Evolutionary conservation across 768 basidiomycete genomes (phyloP).

Genomic region (Lentinula edodes): DNA sequence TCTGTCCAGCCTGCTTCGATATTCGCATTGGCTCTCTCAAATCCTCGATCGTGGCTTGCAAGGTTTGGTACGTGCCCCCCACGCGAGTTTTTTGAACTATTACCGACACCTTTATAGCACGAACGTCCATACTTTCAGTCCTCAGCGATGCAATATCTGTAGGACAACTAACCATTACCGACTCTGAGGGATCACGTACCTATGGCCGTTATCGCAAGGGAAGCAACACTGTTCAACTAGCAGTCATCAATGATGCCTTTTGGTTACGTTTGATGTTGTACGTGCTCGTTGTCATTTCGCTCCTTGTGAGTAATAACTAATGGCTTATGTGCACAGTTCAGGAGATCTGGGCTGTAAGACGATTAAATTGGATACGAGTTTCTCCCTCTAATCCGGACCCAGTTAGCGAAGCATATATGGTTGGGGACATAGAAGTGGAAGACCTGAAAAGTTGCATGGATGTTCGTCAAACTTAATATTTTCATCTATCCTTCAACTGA

Average conservation of each 20-base stretch:
- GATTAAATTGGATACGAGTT: neutral
- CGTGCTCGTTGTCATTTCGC: constrained; percentile 17
- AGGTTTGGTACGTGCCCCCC: constrained; percentile 36
- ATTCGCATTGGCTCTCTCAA: constrained; percentile 38
- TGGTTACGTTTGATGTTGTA: constrained; percentile 65
- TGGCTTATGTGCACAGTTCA: constrained; percentile 30
- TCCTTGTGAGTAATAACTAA: neutral
- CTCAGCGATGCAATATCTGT: constrained; percentile 52
- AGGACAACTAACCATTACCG: constrained; percentile 58
- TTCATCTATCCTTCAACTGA: neutral
- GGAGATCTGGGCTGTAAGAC: constrained; percentile 63
- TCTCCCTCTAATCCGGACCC: constrained; percentile 11
- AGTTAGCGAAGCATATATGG: constrained; percentile 76
- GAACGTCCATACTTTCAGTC: constrained; percentile 53
- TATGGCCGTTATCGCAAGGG: constrained; percentile 55
- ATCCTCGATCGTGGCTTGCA: constrained; percentile 43
- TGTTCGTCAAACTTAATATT: constrained; percentile 33
- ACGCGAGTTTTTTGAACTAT: neutral
- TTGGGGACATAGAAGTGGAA: constrained; percentile 60
- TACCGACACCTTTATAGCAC: constrained; percentile 31
- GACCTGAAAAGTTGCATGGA: constrained; percentile 58
- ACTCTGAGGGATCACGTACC: constrained; percentile 53
- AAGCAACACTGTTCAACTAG: constrained; percentile 56
- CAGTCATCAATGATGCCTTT: constrained; percentile 54
- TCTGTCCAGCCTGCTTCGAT: constrained; percentile 37